A percentile compares a stretch with the other conserved stretches of the same genome.
These are phyloP conservation scores for Diaporthe helianthi DNA, from an alignment of 2,329 filamentous ascomycete species.

Conservation along the genomic window DNA sequence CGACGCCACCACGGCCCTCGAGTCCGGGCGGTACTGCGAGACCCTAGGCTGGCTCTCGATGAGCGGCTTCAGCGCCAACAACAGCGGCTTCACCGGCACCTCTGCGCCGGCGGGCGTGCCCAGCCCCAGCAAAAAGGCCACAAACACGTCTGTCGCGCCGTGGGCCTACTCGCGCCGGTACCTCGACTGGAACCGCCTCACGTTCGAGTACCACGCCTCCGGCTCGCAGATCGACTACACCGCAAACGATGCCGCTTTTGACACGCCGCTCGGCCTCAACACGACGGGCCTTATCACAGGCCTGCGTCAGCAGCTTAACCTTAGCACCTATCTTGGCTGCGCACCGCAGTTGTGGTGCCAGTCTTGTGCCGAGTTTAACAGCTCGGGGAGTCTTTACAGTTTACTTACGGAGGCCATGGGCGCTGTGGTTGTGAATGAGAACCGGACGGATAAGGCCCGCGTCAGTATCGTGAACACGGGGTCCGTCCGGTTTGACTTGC, in stretches of 20 bases:
- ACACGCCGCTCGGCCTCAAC: conserved; percentile 36
- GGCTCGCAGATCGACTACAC: conserved; percentile 39
- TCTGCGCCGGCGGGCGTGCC: conserved; percentile 47
- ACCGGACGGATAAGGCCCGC: conserved; percentile 56
- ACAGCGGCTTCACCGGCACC: conserved; percentile 50
- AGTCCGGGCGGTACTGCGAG: conserved; percentile 72
- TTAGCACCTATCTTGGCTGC: conserved; percentile 61
- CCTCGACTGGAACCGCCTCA: conserved; percentile 72
- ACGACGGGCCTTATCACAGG: conserved; percentile 44
- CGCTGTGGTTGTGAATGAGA: conserved; percentile 58
- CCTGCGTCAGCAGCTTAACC: conserved; percentile 58
- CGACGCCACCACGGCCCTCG: conserved; percentile 64
- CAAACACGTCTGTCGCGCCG: conserved; percentile 46
- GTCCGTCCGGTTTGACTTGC: conserved; percentile 66
- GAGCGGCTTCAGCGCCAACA: conserved; percentile 59
- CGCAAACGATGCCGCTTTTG: conserved; percentile 33
- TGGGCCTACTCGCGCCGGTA: conserved; percentile 65
- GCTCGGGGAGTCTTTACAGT: conserved; percentile 61
- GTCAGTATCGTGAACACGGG: conserved; percentile 68
- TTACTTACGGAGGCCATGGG: conserved; percentile 59
- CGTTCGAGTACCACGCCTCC: conserved; percentile 68
- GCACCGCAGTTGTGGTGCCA: conserved; percentile 66
- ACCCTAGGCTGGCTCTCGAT: conserved; percentile 73
- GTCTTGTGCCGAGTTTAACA: conserved; percentile 59
- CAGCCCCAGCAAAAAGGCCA: conserved; percentile 50